Evolutionary conservation across 306 rosid species (phyloP).

Genomic region (Benincasa hispida): DNA sequence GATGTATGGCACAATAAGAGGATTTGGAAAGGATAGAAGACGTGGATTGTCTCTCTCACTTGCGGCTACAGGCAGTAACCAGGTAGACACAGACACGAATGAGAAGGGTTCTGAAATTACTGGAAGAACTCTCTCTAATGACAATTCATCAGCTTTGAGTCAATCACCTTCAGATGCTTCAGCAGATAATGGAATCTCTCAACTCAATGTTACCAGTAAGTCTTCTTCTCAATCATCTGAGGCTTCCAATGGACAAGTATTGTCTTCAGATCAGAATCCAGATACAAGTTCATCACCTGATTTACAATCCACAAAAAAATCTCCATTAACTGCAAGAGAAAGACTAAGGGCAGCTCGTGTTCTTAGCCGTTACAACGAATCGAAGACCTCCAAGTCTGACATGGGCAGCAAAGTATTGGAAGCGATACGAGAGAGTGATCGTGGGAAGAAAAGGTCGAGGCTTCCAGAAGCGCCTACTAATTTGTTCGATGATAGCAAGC

Average conservation of each 20-base stretch:
- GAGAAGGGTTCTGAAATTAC: conserved; percentile 28
- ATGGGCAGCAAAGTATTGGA: conserved; percentile 69
- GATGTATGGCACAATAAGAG: conserved; percentile 21
- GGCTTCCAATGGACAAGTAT: conserved; percentile 28
- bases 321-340: conserved; percentile 62
- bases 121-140: conserved; percentile 20
- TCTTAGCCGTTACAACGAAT: conserved; percentile 37
- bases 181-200: conserved; percentile 17
- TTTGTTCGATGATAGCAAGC: conserved; percentile 70
- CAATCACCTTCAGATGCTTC: conserved; percentile 13
- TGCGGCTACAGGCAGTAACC: conserved; percentile 58
- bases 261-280: conserved; percentile 14
- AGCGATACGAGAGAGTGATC: conserved; percentile 62
- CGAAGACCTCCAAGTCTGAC: conserved; percentile 45
- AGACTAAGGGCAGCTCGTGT: conserved; percentile 79
- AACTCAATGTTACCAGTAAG: conserved; percentile 20
- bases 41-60: conserved; percentile 30
- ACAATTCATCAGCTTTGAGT: conserved; percentile 12
- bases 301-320: conserved; percentile 24
- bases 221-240: conserved; percentile 28
- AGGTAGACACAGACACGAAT: conserved; percentile 35
- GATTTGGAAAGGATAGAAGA: conserved; percentile 28
- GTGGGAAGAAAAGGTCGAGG: conserved; percentile 69
- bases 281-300: conserved; percentile 21
- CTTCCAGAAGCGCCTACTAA: conserved; percentile 91